Conservation (phyloP, 768 basidiomycete genomes). For the Lactarius deliciosus region DNA sequence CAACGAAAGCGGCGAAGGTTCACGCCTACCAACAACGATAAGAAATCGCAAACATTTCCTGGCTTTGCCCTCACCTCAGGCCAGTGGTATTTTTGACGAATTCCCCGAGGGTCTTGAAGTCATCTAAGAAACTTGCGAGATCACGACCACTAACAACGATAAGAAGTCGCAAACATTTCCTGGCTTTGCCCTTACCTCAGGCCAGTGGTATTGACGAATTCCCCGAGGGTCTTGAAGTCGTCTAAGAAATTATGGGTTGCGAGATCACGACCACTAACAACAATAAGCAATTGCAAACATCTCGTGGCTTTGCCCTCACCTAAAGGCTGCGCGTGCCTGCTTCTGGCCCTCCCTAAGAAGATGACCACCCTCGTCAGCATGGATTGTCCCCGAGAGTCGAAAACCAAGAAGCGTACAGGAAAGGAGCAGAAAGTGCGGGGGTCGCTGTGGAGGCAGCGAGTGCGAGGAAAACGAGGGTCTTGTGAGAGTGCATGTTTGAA, state of each 20-base stretch:
- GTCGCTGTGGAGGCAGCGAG: conserved; percentile 3
- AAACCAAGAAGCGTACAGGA: not conserved
- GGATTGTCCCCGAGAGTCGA: not conserved
- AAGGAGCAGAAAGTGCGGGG: conserved; percentile 5
- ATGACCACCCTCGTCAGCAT: not conserved
- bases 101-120: too few relatives aligned
- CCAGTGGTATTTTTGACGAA: too few relatives aligned
- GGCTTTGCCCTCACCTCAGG: not conserved
- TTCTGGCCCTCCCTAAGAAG: not conserved
- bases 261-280: not conserved
- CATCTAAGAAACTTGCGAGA: too few relatives aligned
- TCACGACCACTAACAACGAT: too few relatives aligned
- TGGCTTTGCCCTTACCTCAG: not conserved
- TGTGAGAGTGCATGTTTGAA: conserved; percentile 9
- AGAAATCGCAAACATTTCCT: not conserved
- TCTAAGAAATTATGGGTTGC: too few relatives aligned
- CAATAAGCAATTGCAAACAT: not conserved
- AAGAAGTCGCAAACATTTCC: not conserved
- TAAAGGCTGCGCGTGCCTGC: not conserved
- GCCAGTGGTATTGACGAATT: too few relatives aligned
- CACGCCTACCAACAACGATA: not conserved
- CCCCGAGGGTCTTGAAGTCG: too few relatives aligned
- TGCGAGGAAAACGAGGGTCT: conserved; percentile 2
- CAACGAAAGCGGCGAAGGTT: too few relatives aligned
- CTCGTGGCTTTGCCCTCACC: not conserved